Conservation (phyloP, 169 alveolate species). For the Eimeria acervulina region DNA sequence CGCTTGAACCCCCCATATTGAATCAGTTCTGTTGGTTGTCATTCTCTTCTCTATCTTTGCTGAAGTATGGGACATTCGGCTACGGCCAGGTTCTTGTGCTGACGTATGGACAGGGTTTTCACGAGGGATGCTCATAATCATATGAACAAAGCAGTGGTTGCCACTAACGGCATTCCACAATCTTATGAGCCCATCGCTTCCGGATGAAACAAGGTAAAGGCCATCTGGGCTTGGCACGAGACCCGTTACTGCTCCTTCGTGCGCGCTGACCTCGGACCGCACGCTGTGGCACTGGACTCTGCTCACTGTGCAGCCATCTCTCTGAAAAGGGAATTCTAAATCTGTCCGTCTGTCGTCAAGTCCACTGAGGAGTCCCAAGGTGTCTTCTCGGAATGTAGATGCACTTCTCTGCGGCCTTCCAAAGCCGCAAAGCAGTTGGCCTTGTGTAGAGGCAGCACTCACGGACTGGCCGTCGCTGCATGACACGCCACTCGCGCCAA, state of each 20-base stretch:
- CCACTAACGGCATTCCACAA: conserved; percentile 87
- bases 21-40: neutral
- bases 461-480: neutral
- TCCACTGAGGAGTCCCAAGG: neutral
- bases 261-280: conserved; percentile 77
- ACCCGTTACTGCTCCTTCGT: conserved; percentile 85
- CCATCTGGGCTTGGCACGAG: conserved; percentile 83
- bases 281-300: neutral
- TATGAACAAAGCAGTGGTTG: conserved; percentile 85
- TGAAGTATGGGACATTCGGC: neutral
- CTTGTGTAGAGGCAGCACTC: neutral
- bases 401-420: neutral
- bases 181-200: conserved; percentile 85
- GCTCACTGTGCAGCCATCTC: neutral
- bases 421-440: conserved; percentile 17
- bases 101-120: neutral
- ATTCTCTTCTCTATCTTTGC: neutral
- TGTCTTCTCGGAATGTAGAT: neutral
- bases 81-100: neutral
- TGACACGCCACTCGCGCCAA: neutral
- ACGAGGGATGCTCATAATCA: conserved; percentile 29
- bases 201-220: conserved; percentile 81
- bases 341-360: neutral
- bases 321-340: neutral
- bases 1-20: conserved; percentile 61